Evolutionary conservation across 2,329 filamentous ascomycete genomes (phyloP), one percentile per base, ranked within the genome.

Genomic region (Xylariaceae sp.): DNA sequence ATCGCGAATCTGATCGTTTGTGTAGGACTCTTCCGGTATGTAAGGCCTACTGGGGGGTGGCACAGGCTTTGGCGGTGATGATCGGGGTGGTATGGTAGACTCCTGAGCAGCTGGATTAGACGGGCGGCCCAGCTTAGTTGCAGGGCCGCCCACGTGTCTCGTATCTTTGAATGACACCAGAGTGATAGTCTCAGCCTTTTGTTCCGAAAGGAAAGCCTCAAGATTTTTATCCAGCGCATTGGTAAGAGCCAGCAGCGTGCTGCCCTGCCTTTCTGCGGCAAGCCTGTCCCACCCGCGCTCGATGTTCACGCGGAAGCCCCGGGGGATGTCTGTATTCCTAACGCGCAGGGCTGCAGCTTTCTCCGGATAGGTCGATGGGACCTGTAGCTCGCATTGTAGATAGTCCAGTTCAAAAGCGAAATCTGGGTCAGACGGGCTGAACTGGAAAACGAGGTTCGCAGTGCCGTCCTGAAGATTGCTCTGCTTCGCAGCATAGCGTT

Each of bases 401-500:
- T 71, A 64, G 17, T 77, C 70, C 51, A 90, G 64, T 40, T 88
- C 82, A 56, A 85, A 90, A 1, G 85, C 82, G 49, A 92, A 90
- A 51, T 92, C 85, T 0, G 85, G 85, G 52, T 92, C 85, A 5
- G 84, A 87, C 5, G 85, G 85, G 10, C 60, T 61, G 40, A 92
- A 60, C 32, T 67, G 74, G 56, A 90, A 84, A 8, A 65, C 59
- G 24, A 89, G 58, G 12, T 72, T 67, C 0, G 73, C 75, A 3
- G 65, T 66, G 31, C 72, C 68, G 39, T 70, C 57, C 5, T 56
- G 51, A 3, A 63, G 49, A 11, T 50, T 59, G 9, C 60, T 57
- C 39, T 72, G 64, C 31, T 58, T 61, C 5, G 70, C 64, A 2
- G 61, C 65, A 56, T 77, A 90, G 21, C 85, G 73, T 42, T 75